Conservation (phyloP, 495 filamentous ascomycete genomes). For the Xylaria flabelliformis region DNA sequence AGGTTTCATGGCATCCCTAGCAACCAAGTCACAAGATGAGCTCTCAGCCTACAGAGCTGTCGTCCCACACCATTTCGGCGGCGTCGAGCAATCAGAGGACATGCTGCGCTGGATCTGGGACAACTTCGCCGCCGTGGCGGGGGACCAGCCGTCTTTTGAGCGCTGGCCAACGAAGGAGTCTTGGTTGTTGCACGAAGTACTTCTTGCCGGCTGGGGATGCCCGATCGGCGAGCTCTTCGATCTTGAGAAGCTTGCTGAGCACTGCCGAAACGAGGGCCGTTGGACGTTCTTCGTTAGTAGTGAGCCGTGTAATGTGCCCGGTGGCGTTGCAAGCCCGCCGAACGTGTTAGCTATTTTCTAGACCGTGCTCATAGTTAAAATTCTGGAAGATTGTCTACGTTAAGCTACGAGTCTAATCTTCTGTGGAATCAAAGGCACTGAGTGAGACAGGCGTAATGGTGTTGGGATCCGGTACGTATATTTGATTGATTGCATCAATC, state of each 20-base stretch:
- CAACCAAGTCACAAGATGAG: slow-evolving; percentile 37
- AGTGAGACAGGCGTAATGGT: too few relatives aligned
- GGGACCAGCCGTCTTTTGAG: slow-evolving; percentile 61
- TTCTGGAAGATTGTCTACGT: too few relatives aligned
- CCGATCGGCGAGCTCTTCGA: slow-evolving; percentile 60
- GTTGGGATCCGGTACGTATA: too few relatives aligned
- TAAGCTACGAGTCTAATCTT: too few relatives aligned
- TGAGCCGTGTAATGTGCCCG: slow-evolving; percentile 55
- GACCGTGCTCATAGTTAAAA: neutral
- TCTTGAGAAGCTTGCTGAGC: slow-evolving; percentile 49
- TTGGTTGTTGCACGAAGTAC: slow-evolving; percentile 50
- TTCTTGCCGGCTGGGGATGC: slow-evolving; percentile 56
- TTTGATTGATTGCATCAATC: too few relatives aligned
- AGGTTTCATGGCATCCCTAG: slow-evolving; percentile 54
- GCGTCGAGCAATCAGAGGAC: slow-evolving; percentile 57
- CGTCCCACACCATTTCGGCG: slow-evolving; percentile 51
- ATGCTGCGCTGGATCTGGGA: slow-evolving; percentile 52
- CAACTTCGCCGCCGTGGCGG: slow-evolving; percentile 58
- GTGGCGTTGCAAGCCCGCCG: slow-evolving; percentile 57
- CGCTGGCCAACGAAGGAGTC: slow-evolving; percentile 40
- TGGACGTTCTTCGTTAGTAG: slow-evolving; percentile 57
- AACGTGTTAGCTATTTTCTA: slow-evolving; percentile 54
- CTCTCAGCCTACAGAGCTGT: slow-evolving; percentile 42
- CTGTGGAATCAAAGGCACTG: too few relatives aligned
- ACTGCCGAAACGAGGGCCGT: slow-evolving; percentile 40